phyloP scores from a whole-genome alignment of 495 filamentous ascomycete species.

The Talaromyces adpressus region DNA sequence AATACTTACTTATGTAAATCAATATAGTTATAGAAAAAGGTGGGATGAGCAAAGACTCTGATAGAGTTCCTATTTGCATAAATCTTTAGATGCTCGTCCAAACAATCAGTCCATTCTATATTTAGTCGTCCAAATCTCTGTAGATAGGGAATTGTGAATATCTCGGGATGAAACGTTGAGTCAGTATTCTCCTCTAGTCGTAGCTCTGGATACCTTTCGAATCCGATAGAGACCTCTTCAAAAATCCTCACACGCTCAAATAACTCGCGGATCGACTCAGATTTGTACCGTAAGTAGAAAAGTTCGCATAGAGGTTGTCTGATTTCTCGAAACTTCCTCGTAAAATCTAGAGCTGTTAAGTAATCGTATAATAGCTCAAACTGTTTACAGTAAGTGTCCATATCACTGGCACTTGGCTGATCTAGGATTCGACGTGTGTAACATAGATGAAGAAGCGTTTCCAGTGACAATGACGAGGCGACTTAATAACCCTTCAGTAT shows the following conservation, averaged over 20 bases:
- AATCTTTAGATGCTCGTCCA: slow-evolving; percentile 9
- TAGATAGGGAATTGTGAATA: slow-evolving; percentile 4
- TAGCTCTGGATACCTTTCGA: slow-evolving; percentile 6
- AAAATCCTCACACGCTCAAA: neutral
- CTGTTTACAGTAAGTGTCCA: neutral
- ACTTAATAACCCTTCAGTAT: neutral
- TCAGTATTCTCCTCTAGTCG: slow-evolving; percentile 5
- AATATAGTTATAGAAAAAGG: slow-evolving; percentile 6
- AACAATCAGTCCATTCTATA: slow-evolving; percentile 9
- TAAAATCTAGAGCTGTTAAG: slow-evolving; percentile 8
- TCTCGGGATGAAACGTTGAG: slow-evolving; percentile 5
- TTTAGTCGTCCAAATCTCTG: slow-evolving; percentile 1
- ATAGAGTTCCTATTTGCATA: slow-evolving; percentile 7
- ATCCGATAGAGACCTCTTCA: neutral
- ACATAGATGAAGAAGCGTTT: slow-evolving; percentile 9
- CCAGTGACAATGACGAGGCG: slow-evolving; percentile 2
- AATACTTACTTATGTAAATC: slow-evolving; percentile 8
- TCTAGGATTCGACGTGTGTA: slow-evolving; percentile 9
- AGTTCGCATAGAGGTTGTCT: slow-evolving; percentile 2
- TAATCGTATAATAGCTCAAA: slow-evolving; percentile 6
- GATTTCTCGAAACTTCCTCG: slow-evolving; percentile 5
- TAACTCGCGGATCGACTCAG: slow-evolving; percentile 1
- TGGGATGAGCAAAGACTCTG: slow-evolving; percentile 9
- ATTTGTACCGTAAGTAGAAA: slow-evolving; percentile 9
- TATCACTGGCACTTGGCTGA: slow-evolving; percentile 6